Conservation (phyloP, 176 grass and related monocot genomes). For the Ananas comosus region DNA sequence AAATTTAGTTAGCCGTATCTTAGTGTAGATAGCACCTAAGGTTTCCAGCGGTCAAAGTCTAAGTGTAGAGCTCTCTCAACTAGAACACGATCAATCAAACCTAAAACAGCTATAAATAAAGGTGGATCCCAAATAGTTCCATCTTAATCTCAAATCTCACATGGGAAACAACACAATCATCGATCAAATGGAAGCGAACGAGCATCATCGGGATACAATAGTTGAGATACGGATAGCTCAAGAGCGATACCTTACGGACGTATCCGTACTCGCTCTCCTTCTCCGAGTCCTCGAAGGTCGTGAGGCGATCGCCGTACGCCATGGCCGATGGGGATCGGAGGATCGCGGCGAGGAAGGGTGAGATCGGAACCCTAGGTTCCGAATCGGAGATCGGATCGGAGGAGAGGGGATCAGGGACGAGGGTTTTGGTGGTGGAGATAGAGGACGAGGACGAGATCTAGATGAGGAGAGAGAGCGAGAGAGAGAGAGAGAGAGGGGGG, state of each 20-base stretch:
- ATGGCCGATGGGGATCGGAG: conserved; percentile 32
- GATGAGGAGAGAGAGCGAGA: not conserved
- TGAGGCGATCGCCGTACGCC: conserved; percentile 64
- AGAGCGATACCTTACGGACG: conserved; percentile 71
- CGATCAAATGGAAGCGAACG: not conserved
- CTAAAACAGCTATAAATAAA: not conserved
- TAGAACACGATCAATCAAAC: not conserved
- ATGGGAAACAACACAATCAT: not conserved
- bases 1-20: no score
- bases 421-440: not conserved
- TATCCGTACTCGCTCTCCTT: conserved; percentile 97
- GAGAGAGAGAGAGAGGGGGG: not conserved
- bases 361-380: not conserved
- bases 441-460: not conserved
- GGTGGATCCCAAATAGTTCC: not conserved
- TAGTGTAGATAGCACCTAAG: not conserved
- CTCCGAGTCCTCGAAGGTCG: conserved; percentile 91
- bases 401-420: not conserved
- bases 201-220: conserved; percentile 6
- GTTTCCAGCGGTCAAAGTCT: not conserved
- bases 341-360: conserved; percentile 19
- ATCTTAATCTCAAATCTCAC: conserved; percentile 14
- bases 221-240: not conserved
- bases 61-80: not conserved
- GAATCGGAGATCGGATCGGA: not conserved